phyloP scores from a whole-genome alignment of 768 basidiomycete genomes.

The Trametes gibbosa region DNA sequence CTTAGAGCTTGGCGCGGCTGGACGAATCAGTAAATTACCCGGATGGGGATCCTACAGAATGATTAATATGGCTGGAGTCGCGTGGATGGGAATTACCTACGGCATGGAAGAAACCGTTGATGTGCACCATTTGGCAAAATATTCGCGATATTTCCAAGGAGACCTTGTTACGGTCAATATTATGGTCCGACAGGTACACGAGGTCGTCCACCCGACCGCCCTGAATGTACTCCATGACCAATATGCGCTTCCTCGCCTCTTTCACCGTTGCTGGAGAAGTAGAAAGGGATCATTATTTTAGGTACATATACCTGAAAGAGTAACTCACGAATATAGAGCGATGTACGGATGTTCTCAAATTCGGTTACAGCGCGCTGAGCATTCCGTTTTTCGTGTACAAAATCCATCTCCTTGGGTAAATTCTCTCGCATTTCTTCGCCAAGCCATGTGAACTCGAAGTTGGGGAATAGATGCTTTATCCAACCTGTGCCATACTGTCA shows the following conservation, averaged over 20 bases:
- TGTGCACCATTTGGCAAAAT: conserved; percentile 93
- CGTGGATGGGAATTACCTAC: conserved; percentile 39
- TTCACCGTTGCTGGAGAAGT: conserved; percentile 52
- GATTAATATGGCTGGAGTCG: conserved; percentile 12
- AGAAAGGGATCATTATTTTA: not conserved
- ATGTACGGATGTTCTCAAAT: conserved; percentile 68
- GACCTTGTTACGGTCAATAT: conserved; percentile 93
- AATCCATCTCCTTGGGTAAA: conserved; percentile 93
- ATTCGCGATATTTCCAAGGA: conserved; percentile 87
- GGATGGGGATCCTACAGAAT: conserved; percentile 76
- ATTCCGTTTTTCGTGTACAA: conserved; percentile 85
- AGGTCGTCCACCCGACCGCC: conserved; percentile 90
- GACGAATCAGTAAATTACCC: conserved; percentile 91
- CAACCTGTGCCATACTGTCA: conserved; percentile 45
- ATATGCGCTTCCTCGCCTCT: conserved; percentile 74
- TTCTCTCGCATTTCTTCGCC: conserved; percentile 93
- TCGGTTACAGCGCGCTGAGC: conserved; percentile 68
- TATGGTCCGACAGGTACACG: conserved; percentile 71
- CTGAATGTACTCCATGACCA: conserved; percentile 94
- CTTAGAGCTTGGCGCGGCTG: conserved; percentile 54
- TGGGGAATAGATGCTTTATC: conserved; percentile 92
- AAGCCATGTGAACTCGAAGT: conserved; percentile 92
- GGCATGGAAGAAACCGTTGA: conserved; percentile 89
- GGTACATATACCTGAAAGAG: conserved; percentile 7
- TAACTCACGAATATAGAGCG: conserved; percentile 72